Evolutionary conservation across 2,329 filamentous ascomycete species (phyloP), one percentile per base, ranked within the genome.

Genomic region (Sarocladiaceae sp.): DNA sequence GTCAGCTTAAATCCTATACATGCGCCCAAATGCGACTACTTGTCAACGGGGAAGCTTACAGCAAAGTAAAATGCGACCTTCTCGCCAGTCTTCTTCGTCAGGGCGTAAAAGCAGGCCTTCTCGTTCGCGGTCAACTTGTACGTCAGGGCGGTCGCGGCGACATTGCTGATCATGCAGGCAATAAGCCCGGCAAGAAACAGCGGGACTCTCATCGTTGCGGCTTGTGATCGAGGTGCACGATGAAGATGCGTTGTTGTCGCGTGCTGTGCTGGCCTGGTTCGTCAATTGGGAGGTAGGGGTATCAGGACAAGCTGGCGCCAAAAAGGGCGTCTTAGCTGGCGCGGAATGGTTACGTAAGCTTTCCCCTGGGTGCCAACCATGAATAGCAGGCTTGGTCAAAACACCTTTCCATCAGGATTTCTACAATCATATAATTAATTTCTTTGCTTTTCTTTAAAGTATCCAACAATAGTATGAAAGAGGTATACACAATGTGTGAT

Each of bases 51-150:
- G 15, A 12, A 10, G 23, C 76, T 28, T 28, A 99, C 94, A 55
- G 94, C 95, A 73, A 99, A 99, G 77, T 99, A 99, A 68, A 99
- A 99, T 48, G 94, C 92, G 60, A 99, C 79, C 82, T 99, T 99
- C 63, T 88, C 83, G 61, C 86, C 86, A 67, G 82, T 80, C 67
- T 88, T 82, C 58, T 91, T 84, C 52, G 93, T 86, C 60, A 83
- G 76, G 53, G 89, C 82, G 70, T 88, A 97, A 82, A 99, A 99
- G 77, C 94, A 99, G 55, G 94, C 90, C 72, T 89, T 91, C 78
- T 97, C 94, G 75, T 95, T 89, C 49, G 94, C 88, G 50, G 79
- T 74, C 44, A 99, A 79, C 73, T 92, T 90, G 78, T 97, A 99
- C 46, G 94, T 99, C 66, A 99, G 79, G 36, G 94, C 92, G 4